Evolutionary conservation across 78 protist species (phyloP).

Genomic region (Cavenderia fasciculata): DNA sequence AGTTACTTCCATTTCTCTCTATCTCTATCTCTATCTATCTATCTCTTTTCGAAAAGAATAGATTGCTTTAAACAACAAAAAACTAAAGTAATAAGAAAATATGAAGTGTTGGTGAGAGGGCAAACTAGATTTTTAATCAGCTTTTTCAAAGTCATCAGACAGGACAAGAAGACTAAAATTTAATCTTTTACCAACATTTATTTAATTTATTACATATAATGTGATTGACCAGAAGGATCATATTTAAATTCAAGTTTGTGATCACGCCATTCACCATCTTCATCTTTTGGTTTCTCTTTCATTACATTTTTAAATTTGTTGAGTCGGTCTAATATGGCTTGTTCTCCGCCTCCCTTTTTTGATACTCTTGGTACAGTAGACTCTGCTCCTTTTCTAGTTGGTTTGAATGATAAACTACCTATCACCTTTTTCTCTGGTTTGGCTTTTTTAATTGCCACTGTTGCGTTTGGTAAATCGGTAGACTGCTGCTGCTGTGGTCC

Average conservation of each 20-base stretch:
- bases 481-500: too few species aligned
- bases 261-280: slow-evolving; percentile 13
- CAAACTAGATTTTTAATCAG: too few species aligned
- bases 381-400: background rate
- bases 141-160: too few species aligned
- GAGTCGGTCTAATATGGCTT: background rate
- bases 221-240: background rate
- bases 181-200: too few species aligned
- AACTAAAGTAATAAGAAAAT: too few species aligned
- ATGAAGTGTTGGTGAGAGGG: too few species aligned
- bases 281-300: background rate
- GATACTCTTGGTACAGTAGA: background rate
- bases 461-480: background rate
- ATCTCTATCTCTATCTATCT: too few species aligned
- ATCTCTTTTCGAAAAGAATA: too few species aligned
- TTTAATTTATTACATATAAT: slow-evolving; percentile 24
- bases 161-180: too few species aligned
- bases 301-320: background rate
- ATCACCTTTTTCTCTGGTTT: slow-evolving; percentile 1
- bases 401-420: slow-evolving; percentile 8
- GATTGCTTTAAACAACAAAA: too few species aligned
- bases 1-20: too few species aligned
- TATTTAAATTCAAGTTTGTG: background rate
- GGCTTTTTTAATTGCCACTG: background rate
- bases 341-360: background rate